phyloP scores from a whole-genome alignment of 495 filamentous ascomycete genomes.

The Penicillium bovifimosum region DNA sequence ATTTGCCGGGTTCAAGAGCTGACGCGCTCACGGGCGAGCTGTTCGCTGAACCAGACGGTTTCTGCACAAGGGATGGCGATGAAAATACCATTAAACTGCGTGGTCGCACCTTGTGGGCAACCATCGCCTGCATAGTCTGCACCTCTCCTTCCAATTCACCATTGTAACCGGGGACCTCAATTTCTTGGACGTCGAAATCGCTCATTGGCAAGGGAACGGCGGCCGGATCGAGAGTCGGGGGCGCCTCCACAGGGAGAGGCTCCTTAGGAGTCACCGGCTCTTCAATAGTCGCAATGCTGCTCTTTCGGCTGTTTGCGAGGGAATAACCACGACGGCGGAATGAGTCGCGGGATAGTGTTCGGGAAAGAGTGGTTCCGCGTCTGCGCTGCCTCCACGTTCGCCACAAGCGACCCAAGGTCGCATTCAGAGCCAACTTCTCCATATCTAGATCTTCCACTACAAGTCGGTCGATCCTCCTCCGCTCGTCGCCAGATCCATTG shows the following conservation, averaged over 20 bases:
- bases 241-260: conserved; percentile 9
- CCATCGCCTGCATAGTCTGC: conserved; percentile 44
- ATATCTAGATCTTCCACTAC: conserved; percentile 87
- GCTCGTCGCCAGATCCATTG: conserved; percentile 17
- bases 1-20: conserved; percentile 15
- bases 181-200: conserved; percentile 68
- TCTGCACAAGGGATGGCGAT: conserved; percentile 29
- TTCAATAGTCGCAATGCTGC: conserved; percentile 36
- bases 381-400: conserved; percentile 89
- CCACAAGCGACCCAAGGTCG: conserved; percentile 85
- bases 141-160: conserved; percentile 54
- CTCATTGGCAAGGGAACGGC: conserved; percentile 59
- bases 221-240: conserved; percentile 41
- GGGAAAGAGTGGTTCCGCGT: conserved; percentile 34
- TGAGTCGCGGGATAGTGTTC: conserved; percentile 41
- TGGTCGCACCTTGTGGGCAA: conserved; percentile 50
- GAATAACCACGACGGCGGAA: conserved; percentile 33
- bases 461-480: conserved; percentile 51
- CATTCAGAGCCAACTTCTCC: conserved; percentile 85
- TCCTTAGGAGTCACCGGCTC: conserved; percentile 25
- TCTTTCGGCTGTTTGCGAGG: conserved; percentile 31
- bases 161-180: conserved; percentile 61
- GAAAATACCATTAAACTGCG: conserved; percentile 57
- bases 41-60: conserved; percentile 30
- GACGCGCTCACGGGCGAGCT: conserved; percentile 28